Conservation (phyloP, 495 filamentous ascomycete genomes). For the Aspergillus sclerotioniger region DNA sequence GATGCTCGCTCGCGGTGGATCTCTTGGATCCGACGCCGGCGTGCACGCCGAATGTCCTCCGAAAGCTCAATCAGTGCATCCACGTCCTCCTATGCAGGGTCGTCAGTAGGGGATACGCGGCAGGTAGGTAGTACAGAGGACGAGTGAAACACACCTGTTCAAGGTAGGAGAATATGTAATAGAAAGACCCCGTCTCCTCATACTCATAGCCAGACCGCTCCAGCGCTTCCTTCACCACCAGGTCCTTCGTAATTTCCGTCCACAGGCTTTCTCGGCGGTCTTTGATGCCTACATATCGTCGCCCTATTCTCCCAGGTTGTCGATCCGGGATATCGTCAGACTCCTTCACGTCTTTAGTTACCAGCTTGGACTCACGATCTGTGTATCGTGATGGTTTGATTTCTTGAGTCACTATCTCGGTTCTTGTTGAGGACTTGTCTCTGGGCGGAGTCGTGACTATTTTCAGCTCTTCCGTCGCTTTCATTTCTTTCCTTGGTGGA, state of each 20-base stretch:
- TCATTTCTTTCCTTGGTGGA: not conserved
- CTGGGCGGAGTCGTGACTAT: slow-evolving; percentile 16
- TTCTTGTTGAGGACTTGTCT: slow-evolving; percentile 1
- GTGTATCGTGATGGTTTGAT: slow-evolving; percentile 5
- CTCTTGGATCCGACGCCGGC: slow-evolving; percentile 74
- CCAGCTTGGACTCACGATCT: slow-evolving; percentile 13
- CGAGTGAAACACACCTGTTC: slow-evolving; percentile 64
- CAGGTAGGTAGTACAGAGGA: not conserved
- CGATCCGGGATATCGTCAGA: slow-evolving; percentile 23
- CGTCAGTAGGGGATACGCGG: slow-evolving; percentile 23
- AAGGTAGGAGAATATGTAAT: slow-evolving; percentile 90
- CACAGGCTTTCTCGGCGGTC: slow-evolving; percentile 67
- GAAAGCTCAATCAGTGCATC: slow-evolving; percentile 75
- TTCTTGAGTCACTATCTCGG: not conserved
- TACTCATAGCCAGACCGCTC: slow-evolving; percentile 81
- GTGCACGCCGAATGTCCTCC: slow-evolving; percentile 74
- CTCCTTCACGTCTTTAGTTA: slow-evolving; percentile 8
- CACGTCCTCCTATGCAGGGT: slow-evolving; percentile 71
- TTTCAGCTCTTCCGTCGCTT: slow-evolving; percentile 15
- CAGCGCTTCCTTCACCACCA: slow-evolving; percentile 86
- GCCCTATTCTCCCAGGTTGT: slow-evolving; percentile 35
- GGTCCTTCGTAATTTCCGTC: slow-evolving; percentile 96
- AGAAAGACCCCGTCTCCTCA: slow-evolving; percentile 87
- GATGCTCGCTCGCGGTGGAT: slow-evolving; percentile 74
- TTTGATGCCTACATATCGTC: slow-evolving; percentile 40